phyloP scores from a whole-genome alignment of 352 stramenopile genomes.

The Pythium grandisporangium region DNA sequence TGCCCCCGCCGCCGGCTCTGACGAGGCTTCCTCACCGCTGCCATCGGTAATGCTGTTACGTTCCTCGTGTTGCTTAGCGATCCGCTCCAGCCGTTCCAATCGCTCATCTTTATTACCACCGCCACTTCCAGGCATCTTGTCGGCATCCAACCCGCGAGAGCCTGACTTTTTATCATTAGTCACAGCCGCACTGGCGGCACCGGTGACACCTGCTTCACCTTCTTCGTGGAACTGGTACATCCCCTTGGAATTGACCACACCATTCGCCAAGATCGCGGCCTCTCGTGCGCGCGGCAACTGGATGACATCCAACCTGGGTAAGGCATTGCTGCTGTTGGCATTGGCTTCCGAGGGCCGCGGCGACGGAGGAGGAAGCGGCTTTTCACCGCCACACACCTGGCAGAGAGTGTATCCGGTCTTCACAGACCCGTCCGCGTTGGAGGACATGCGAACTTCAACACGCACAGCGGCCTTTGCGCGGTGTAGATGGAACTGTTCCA shows the following conservation, averaged over 20 bases:
- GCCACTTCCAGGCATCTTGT: constrained; percentile 54
- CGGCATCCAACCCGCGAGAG: constrained; percentile 22
- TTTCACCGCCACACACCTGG: constrained; percentile 54
- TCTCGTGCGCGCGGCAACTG: constrained; percentile 61
- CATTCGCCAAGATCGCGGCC: constrained; percentile 51
- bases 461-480: constrained; percentile 35
- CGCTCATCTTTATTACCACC: constrained; percentile 59
- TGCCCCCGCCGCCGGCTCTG: too few relatives aligned
- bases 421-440: constrained; percentile 17
- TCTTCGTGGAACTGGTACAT: constrained; percentile 75
- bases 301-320: constrained; percentile 28
- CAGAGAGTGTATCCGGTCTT: constrained; percentile 16
- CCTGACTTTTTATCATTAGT: constrained; percentile 37
- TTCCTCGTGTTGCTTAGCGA: constrained; percentile 58
- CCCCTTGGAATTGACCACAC: constrained; percentile 53
- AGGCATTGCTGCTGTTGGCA: background rate
- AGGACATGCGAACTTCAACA: constrained; percentile 43
- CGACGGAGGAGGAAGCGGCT: too few relatives aligned
- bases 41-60: constrained; percentile 41
- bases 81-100: constrained; percentile 52
- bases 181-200: background rate
- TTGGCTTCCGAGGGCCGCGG: constrained; percentile 4
- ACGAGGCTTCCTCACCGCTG: too few relatives aligned
- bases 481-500: constrained; percentile 30
- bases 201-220: constrained; percentile 4